Conservation (phyloP, 768 basidiomycete genomes). For the Neoboletus brunneissimus region DNA sequence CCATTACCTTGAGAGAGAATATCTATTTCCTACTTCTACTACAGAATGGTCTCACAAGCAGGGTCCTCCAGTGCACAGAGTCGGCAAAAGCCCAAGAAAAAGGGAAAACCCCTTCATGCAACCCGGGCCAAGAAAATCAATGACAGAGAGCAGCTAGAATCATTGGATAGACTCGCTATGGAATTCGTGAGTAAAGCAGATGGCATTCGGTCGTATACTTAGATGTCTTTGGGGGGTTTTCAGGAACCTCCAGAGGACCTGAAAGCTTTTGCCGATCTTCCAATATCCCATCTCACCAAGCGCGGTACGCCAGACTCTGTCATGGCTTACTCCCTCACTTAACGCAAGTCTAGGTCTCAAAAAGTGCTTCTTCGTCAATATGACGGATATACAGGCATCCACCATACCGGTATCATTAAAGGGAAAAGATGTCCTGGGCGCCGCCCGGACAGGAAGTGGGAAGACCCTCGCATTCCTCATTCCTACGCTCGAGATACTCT, state of each 20-base stretch:
- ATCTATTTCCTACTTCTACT: not conserved
- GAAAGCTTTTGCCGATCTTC: conserved; percentile 63
- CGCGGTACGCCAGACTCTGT: conserved; percentile 44
- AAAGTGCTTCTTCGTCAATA: conserved; percentile 79
- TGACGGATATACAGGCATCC: conserved; percentile 76
- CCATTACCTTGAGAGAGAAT: not conserved
- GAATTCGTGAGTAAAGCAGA: conserved; percentile 45
- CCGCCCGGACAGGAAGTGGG: conserved; percentile 69
- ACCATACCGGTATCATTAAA: conserved; percentile 60
- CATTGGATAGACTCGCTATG: conserved; percentile 46
- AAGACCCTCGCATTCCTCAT: conserved; percentile 74
- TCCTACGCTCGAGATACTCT: conserved; percentile 62
- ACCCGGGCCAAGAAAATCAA: conserved; percentile 41
- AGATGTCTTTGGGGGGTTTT: conserved; percentile 12
- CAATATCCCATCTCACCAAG: conserved; percentile 74
- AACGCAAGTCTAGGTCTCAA: conserved; percentile 60
- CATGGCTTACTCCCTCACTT: not conserved
- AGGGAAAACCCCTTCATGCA: conserved; percentile 11
- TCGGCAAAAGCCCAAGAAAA: conserved; percentile 18
- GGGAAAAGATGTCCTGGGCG: conserved; percentile 64
- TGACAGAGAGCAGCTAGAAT: conserved; percentile 50
- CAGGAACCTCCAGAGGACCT: conserved; percentile 54
- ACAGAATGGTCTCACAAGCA: conserved; percentile 18
- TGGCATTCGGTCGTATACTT: not conserved
- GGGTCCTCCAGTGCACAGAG: conserved; percentile 13